phyloP scores from a whole-genome alignment of 108 stramenopile species.

The Epipyxis sp. region DNA sequence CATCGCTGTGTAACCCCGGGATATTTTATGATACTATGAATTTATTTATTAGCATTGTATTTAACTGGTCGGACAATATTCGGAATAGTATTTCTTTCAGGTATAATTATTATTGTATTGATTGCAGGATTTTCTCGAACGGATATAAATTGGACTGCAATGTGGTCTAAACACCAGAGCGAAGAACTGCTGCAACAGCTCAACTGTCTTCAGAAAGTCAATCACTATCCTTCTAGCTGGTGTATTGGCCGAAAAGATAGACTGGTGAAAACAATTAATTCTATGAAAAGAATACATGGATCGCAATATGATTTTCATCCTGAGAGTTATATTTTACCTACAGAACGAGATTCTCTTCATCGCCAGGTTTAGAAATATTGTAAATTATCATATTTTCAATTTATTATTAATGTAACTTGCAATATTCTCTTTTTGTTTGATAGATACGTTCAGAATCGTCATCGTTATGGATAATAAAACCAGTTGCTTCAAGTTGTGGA shows the following conservation, averaged over 20 bases:
- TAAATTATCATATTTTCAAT: not conserved
- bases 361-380: not conserved
- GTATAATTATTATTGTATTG: slow-evolving; percentile 18
- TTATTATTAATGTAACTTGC: no score
- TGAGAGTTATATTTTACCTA: slow-evolving; percentile 56
- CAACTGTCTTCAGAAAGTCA: slow-evolving; percentile 58
- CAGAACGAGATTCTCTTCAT: slow-evolving; percentile 34
- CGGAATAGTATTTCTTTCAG: slow-evolving; percentile 29
- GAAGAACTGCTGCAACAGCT: slow-evolving; percentile 39
- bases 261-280: slow-evolving; percentile 48
- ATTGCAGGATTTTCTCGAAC: slow-evolving; percentile 32
- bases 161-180: slow-evolving; percentile 49
- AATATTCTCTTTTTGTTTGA: no score
- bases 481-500: slow-evolving; percentile 54
- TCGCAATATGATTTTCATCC: slow-evolving; percentile 43
- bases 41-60: slow-evolving; percentile 26
- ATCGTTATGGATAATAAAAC: slow-evolving; percentile 53
- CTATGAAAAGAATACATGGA: slow-evolving; percentile 29
- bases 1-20: no score
- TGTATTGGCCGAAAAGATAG: slow-evolving; percentile 64
- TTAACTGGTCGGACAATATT: slow-evolving; percentile 24
- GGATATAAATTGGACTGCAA: slow-evolving; percentile 48
- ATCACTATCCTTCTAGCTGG: slow-evolving; percentile 63
- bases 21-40: no score
- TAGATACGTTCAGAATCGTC: not conserved